Conservation (phyloP, 106 monocot species). For the Apostasia shenzhenica region DNA sequence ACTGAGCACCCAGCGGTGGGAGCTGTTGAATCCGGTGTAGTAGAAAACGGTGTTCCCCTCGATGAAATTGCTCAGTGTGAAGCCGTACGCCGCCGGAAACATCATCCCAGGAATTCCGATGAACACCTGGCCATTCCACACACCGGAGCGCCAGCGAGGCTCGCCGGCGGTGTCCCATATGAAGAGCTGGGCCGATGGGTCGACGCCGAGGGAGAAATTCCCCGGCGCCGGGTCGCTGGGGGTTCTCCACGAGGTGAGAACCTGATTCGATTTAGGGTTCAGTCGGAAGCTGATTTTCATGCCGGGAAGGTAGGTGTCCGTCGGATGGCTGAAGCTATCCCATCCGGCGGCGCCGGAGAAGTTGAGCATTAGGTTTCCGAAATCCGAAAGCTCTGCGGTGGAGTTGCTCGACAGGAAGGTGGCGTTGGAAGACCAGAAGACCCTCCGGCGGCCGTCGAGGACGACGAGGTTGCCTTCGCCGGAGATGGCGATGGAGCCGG, state of each 20-base stretch:
- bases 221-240: neutral
- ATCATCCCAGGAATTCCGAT: neutral
- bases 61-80: slow-evolving; percentile 28
- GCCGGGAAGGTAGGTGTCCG: neutral
- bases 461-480: neutral
- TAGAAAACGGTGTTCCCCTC: slow-evolving; percentile 6
- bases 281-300: slow-evolving; percentile 2
- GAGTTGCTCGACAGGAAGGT: neutral
- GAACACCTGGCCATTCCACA: slow-evolving; percentile 8
- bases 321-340: slow-evolving; percentile 6
- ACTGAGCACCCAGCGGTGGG: neutral
- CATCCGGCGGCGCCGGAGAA: neutral
- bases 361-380: neutral
- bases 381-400: neutral
- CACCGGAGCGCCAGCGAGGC: slow-evolving; percentile 6
- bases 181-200: slow-evolving; percentile 4
- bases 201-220: neutral
- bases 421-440: slow-evolving; percentile 1
- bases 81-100: slow-evolving; percentile 15
- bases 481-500: neutral
- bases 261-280: neutral
- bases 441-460: neutral
- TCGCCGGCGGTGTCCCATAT: neutral
- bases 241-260: neutral
- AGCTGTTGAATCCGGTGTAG: neutral